Conservation (phyloP, 805 yeast genomes). For the Naumovozyma baii region DNA sequence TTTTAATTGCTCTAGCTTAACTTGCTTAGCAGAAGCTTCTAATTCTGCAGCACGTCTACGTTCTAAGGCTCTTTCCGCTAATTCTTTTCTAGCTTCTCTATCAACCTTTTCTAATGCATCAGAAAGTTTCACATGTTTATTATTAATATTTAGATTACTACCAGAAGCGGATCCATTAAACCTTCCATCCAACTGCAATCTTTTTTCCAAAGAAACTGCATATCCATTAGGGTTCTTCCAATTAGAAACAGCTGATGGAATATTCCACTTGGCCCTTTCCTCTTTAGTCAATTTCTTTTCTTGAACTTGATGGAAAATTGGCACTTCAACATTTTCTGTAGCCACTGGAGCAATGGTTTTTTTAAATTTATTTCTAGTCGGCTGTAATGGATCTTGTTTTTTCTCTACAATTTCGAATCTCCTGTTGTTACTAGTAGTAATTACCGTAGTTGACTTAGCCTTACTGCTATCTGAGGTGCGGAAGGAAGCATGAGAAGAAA, state of each 20-base stretch:
- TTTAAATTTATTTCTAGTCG: slow-evolving; percentile 59
- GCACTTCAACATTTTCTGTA: slow-evolving; percentile 44
- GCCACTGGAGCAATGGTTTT: slow-evolving; percentile 57
- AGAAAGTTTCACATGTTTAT: slow-evolving; percentile 52
- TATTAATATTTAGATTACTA: slow-evolving; percentile 36
- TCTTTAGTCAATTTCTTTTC: slow-evolving; percentile 49
- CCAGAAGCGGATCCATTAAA: slow-evolving; percentile 29
- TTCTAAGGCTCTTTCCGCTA: slow-evolving; percentile 28
- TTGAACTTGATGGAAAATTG: slow-evolving; percentile 53
- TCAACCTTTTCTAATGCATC: slow-evolving; percentile 69
- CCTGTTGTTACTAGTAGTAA: slow-evolving; percentile 16
- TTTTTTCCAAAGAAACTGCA: slow-evolving; percentile 68
- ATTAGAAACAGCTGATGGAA: slow-evolving; percentile 85
- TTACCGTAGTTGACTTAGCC: background rate
- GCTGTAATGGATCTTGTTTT: slow-evolving; percentile 72
- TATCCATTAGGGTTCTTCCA: slow-evolving; percentile 94
- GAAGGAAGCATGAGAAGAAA: slow-evolving; percentile 26
- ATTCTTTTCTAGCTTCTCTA: slow-evolving; percentile 45
- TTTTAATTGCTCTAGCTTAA: slow-evolving; percentile 11
- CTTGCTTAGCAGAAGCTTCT: slow-evolving; percentile 2
- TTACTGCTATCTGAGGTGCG: slow-evolving; percentile 10
- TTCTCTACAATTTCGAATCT: slow-evolving; percentile 49
- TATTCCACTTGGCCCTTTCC: slow-evolving; percentile 72
- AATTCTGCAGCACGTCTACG: slow-evolving; percentile 2
- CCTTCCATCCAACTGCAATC: slow-evolving; percentile 44